These are phyloP conservation scores for Phyllosticta paracitricarpa DNA, from an alignment of 2,329 filamentous ascomycete species.

Conservation along the genomic window DNA sequence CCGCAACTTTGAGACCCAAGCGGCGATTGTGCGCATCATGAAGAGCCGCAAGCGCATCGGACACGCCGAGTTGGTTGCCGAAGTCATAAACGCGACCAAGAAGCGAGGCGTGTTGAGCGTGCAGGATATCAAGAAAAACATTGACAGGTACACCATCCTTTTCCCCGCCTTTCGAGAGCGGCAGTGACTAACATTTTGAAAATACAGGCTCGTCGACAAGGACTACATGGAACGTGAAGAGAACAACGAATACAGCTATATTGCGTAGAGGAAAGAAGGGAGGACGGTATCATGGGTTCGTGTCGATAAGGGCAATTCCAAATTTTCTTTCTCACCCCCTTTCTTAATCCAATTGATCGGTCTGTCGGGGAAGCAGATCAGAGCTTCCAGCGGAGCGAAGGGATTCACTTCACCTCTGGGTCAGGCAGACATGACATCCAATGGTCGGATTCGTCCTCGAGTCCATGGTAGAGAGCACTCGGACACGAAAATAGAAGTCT, in stretches of 20 bases:
- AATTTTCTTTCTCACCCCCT: no score
- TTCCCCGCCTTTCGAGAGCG: neutral
- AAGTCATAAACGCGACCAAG: conserved; percentile 86
- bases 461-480: no score
- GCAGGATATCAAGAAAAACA: conserved; percentile 88
- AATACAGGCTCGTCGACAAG: conserved; percentile 25
- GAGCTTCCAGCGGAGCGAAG: no score
- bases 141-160: conserved; percentile 61
- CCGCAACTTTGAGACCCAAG: conserved; percentile 91
- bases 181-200: neutral
- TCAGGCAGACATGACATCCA: no score
- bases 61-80: conserved; percentile 77
- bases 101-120: conserved; percentile 77
- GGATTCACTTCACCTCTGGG: no score
- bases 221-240: conserved; percentile 12
- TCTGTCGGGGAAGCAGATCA: no score
- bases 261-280: conserved; percentile 19
- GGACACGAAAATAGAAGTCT: no score
- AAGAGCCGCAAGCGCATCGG: conserved; percentile 83
- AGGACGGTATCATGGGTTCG: no score
- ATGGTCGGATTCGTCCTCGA: no score
- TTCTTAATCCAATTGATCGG: no score
- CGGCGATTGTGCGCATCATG: conserved; percentile 93
- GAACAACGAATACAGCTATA: conserved; percentile 25
- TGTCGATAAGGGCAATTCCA: no score